A percentile compares a stretch with the other conserved stretches of the same genome.
Conservation (phyloP, 2,329 filamentous ascomycete genomes). For the Alternaria sp. region DNA sequence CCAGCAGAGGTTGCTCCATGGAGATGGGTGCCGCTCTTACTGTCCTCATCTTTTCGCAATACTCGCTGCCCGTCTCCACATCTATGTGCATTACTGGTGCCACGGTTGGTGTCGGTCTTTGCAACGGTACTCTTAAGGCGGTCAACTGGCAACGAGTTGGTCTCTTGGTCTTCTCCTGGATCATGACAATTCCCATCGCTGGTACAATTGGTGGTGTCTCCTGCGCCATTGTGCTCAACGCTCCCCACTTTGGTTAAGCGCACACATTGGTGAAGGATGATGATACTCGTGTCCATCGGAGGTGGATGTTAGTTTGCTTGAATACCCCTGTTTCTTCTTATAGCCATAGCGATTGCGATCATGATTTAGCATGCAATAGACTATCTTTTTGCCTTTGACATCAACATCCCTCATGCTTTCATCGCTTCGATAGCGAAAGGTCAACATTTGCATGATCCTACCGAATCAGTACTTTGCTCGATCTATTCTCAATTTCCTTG, state of each 20-base stretch:
- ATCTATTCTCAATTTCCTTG: too few species aligned
- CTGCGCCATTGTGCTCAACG: slow-evolving; percentile 63
- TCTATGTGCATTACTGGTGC: slow-evolving; percentile 78
- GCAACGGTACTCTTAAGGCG: slow-evolving; percentile 74
- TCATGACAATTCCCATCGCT: slow-evolving; percentile 68
- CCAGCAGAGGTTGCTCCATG: slow-evolving; percentile 67
- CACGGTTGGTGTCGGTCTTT: slow-evolving; percentile 79
- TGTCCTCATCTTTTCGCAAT: slow-evolving; percentile 78
- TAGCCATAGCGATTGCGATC: neutral
- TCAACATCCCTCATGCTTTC: neutral
- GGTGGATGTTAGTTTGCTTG: neutral
- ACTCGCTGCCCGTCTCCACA: slow-evolving; percentile 75
- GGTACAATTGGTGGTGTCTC: slow-evolving; percentile 61
- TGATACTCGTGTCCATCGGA: fast-evolving
- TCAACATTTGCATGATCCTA: neutral
- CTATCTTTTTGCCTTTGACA: neutral
- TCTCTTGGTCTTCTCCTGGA: slow-evolving; percentile 72
- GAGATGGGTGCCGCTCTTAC: slow-evolving; percentile 82
- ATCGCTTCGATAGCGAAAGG: neutral
- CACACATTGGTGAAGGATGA: fast-evolving
- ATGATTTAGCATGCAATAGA: neutral
- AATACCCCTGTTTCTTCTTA: neutral
- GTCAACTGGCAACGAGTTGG: slow-evolving; percentile 77
- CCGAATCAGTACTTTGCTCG: neutral
- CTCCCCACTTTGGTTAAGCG: slow-evolving; percentile 59